Evolutionary conservation across 116 monocot species (phyloP), one percentile per base, ranked within the genome.

Genomic region (Trichopus zeylanicus): DNA sequence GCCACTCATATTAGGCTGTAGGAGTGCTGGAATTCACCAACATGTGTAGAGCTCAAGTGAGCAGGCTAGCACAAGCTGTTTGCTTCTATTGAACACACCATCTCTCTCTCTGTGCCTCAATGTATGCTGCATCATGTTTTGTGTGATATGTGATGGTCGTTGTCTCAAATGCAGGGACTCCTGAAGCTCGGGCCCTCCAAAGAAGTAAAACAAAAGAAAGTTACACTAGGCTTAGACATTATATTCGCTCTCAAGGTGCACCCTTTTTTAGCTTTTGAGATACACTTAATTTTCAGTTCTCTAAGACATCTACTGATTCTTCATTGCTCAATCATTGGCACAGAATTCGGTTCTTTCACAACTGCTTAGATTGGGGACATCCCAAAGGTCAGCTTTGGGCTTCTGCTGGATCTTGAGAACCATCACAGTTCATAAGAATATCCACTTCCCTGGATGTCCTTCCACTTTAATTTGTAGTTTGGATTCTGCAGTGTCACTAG

Each of bases 221-320:
- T 91, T 33, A 74, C 78, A 21, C 67, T 82, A 62, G 49, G 64
- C 53, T 68, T 75, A 38, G 98, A 91, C 31, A 63, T 98, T 21
- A 65, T 29, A 23, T 98, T 82, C 82, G 88, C 91, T 53, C 79
- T 98, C 52, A 90, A 98, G 91, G 98, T 91, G 31, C 10, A n/a
- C n/a, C n/a, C n/a, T n/a, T n/a, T n/a, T n/a, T n/a, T n/a, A n/a
- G n/a, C n/a, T n/a, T n/a, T n/a, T n/a, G n/a, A n/a, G n/a, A n/a
- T n/a, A n/a, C n/a, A n/a, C n/a, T n/a, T 31, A 0, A 51, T n/a
- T n/a, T n/a, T n/a, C n/a, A 48, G 16, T 35, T 8, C n/a, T n/a
- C n/a, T 30, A 6, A 13, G n/a, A 0, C 3, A 7, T 8, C n/a
- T 29, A 8, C 1, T 0, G 29, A 61, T 31, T 13, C 18, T 4